Percentiles rank a stretch among this genome's conserved stretches.
phyloP scores from a whole-genome alignment of 1,284 basidiomycete genomes.

The Tilletia caries region DNA sequence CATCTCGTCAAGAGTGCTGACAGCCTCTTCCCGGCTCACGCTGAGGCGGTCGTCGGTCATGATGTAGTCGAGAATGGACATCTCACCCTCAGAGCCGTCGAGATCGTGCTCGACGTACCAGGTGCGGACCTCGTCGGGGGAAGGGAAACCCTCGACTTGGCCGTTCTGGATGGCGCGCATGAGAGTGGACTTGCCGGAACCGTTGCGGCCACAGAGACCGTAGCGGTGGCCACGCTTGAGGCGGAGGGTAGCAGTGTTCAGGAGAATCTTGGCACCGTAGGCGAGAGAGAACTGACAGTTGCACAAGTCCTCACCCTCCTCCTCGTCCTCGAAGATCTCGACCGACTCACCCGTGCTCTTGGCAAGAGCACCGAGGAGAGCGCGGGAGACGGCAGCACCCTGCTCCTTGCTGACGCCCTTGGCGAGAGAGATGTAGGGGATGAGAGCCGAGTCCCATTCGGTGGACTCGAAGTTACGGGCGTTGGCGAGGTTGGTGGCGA shows the following conservation, averaged over 20 bases:
- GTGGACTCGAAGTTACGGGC: conserved; percentile 52
- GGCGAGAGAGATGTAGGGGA: conserved; percentile 50
- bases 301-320: conserved; percentile 54
- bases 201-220: conserved; percentile 54
- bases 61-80: conserved; percentile 52
- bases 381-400: conserved; percentile 35
- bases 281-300: conserved; percentile 55
- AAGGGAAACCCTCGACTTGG: conserved; percentile 54
- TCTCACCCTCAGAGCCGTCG: conserved; percentile 53
- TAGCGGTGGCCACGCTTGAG: conserved; percentile 54
- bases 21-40: conserved; percentile 42
- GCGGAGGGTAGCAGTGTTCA: conserved; percentile 54
- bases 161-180: conserved; percentile 54
- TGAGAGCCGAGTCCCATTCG: conserved; percentile 50
- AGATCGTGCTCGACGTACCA: conserved; percentile 55
- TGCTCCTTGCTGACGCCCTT: conserved; percentile 45
- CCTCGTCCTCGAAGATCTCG: conserved; percentile 54
- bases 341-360: conserved; percentile 50
- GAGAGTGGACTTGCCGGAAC: conserved; percentile 54
- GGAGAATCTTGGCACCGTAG: conserved; percentile 55
- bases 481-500: conserved; percentile 52
- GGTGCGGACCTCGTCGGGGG: conserved; percentile 52
- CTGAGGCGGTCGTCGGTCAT: conserved; percentile 48
- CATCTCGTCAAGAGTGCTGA: conserved; percentile 48
- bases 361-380: conserved; percentile 46